Percentiles rank a stretch among this genome's conserved stretches.
phyloP scores from a whole-genome alignment of 2,329 filamentous ascomycete genomes.

The Sporothrix luriei region DNA sequence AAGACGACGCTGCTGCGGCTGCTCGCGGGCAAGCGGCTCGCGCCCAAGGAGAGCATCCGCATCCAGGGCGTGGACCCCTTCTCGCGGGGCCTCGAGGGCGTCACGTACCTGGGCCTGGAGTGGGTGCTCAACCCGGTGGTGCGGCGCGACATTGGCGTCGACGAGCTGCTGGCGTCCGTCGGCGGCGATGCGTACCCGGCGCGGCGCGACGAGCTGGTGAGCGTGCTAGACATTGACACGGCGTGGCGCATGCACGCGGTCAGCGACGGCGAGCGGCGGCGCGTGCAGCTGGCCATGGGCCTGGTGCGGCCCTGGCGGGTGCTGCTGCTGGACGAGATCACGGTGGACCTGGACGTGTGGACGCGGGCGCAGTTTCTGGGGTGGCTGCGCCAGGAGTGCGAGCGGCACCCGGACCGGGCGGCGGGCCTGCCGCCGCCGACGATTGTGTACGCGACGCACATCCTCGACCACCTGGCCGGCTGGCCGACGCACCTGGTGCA shows the following conservation, averaged over 20 bases:
- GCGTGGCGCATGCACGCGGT: conserved; percentile 96
- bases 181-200: conserved; percentile 82
- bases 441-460: conserved; percentile 96
- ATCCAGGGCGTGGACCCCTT: conserved; percentile 90
- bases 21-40: conserved; percentile 90
- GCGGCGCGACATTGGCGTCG: conserved; percentile 89
- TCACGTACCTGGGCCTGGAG: conserved; percentile 95
- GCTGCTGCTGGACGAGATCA: conserved; percentile 91
- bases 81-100: conserved; percentile 83
- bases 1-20: conserved; percentile 96
- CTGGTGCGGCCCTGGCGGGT: conserved; percentile 89
- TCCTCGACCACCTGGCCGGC: conserved; percentile 87
- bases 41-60: conserved; percentile 71
- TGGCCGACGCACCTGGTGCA: conserved; percentile 97
- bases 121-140: conserved; percentile 98
- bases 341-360: conserved; percentile 90
- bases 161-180: conserved; percentile 79
- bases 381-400: conserved; percentile 86
- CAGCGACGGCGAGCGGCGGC: conserved; percentile 83
- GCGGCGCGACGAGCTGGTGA: conserved; percentile 82
- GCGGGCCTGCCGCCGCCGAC: conserved; percentile 55
- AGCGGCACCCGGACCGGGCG: conserved; percentile 61
- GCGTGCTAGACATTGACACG: conserved; percentile 88
- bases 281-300: conserved; percentile 96
- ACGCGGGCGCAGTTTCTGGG: conserved; percentile 79